These are phyloP conservation scores for Aspergillus sp. DNA, from an alignment of 2,329 filamentous ascomycete genomes.

Conservation along the genomic window DNA sequence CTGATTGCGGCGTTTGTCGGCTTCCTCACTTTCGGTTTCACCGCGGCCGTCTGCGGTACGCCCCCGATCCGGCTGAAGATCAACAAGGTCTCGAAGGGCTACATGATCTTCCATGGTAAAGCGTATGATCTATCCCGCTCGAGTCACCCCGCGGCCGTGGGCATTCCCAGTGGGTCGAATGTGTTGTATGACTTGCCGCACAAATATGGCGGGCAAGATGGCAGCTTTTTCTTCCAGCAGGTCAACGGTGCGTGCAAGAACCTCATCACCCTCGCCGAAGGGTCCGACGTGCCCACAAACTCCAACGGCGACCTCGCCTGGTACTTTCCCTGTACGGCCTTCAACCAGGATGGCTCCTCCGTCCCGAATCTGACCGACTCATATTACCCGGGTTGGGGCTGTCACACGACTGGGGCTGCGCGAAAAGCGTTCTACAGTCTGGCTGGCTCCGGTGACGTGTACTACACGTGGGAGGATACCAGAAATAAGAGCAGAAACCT, in stretches of 20 bases:
- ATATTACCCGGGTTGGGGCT: conserved; percentile 82
- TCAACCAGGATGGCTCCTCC: conserved; percentile 89
- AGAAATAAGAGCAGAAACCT: conserved; percentile 86
- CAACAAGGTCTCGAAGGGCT: conserved; percentile 77
- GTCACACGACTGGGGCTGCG: conserved; percentile 72
- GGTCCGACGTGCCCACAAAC: conserved; percentile 79
- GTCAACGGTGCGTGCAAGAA: conserved; percentile 97
- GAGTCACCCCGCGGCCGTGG: conserved; percentile 74
- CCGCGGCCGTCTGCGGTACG: conserved; percentile 75
- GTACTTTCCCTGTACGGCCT: conserved; percentile 93
- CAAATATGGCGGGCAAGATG: conserved; percentile 83
- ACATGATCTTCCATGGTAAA: conserved; percentile 94
- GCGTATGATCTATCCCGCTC: conserved; percentile 82
- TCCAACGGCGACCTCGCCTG: conserved; percentile 74
- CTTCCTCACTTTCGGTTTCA: conserved; percentile 96
- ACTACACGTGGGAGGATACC: conserved; percentile 93
- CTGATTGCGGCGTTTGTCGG: conserved; percentile 85
- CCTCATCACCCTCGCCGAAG: conserved; percentile 69
- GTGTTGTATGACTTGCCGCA: conserved; percentile 82
- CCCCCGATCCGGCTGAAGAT: conserved; percentile 72
- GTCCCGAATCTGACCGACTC: conserved; percentile 70
- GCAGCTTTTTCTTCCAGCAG: conserved; percentile 96
- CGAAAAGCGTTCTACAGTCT: conserved; percentile 77
- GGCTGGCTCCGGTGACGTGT: conserved; percentile 75
- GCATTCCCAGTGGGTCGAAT: conserved; percentile 72